Base-by-base conservation (phyloP, 306 rosid genomes). In the Sicyos baderoa region DNA sequence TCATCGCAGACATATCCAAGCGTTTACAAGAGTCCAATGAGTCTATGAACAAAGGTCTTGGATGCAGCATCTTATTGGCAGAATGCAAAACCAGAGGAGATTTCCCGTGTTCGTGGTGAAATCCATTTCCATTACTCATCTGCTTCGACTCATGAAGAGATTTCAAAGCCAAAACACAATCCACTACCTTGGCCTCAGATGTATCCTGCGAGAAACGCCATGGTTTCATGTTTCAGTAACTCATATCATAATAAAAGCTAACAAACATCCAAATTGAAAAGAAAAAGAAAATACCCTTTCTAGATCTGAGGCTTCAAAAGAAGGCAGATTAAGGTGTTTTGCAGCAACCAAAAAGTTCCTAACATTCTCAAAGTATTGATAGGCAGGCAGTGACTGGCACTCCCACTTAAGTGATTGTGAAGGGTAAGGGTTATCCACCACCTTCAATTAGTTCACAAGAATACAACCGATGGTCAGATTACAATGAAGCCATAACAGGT, bases 271-370 rank as follows among this genome's bases (percentile, higher is more conserved):
- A 18, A n/a, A 9, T 5, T 27, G 72, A 10, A 51, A 29, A 60
- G 74, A 32, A 75, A 48, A 37, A 37, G 3, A 37, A 7, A 4
- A 1, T 82, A 93, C 98, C 89, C 88, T 83, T 77, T 89, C 98
- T 12, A 93, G 86, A 79, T 88, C 97, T 77, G 93, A 93, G 72
- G 97, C 96, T 76, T 93, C 96, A 77, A 93, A 93, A 62, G 96
- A 87, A 48, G 96, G 91, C 35, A 93, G 76, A 84, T 85, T 88
- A 68, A 93, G 80, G 72, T 88, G 85, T 70, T 81, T 85, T 0
- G 80, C 84, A 11, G 94, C 96, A 29, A 79, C 87, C 53, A 93
- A 79, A 82, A 93, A 93, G 67, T 93, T 93, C 15, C 98, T 82
- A 12, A 92, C 90, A 76, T 93, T 93, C 79, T 89, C 98, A 54